Base-by-base conservation (phyloP, 176 grass and related monocot species). In the Triticum timopheevii region DNA sequence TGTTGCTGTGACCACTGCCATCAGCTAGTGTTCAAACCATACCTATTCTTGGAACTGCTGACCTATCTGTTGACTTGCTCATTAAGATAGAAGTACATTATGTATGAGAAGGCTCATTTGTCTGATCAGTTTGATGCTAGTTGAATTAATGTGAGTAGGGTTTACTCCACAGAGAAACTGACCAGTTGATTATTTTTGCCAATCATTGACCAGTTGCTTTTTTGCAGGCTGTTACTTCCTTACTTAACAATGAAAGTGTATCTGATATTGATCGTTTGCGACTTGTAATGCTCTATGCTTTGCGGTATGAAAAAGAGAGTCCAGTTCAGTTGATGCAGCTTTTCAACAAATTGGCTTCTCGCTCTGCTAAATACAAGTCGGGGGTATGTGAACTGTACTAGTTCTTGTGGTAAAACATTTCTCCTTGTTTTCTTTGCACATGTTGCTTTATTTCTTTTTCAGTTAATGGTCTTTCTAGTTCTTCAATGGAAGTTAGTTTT, bases 271-370 rank as follows among this genome's bases (percentile, higher is more conserved):
- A 98, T 34, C 84, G 94, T 79, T 89, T 98, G 47, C 80, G 97
- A 44, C 80, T 96, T 36, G 94, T 98, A 61, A 90, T 98, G 92
- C 85, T 98, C 47, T 96, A 98, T 56, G 94, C 97, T 33, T 91
- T 98, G 90, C 90, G 94, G 49, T 98, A 98, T 89, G 97, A 98
- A 82, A 99, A 99, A 78, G 97, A 99, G 82, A 99, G 97, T 56
- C 92, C 97, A 52, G 97, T 99, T 94, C 97, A 96, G 62, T 82
- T 99, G 92, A 99, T 99, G 97, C 97, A 99, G 73, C 97, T 99
- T 88, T 99, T 95, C 87, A 99, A 96, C 87, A 99, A 99, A 88
- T 87, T 99, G 80, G 93, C 93, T 84, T 96, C 94, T 92, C 87
- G 78, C 79, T 94, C 97, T 88, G 92, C 92, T 15, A 99, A 99